Evolutionary conservation across 2,329 filamentous ascomycete genomes (phyloP).

Genomic region (Stemphylium vesicarium): DNA sequence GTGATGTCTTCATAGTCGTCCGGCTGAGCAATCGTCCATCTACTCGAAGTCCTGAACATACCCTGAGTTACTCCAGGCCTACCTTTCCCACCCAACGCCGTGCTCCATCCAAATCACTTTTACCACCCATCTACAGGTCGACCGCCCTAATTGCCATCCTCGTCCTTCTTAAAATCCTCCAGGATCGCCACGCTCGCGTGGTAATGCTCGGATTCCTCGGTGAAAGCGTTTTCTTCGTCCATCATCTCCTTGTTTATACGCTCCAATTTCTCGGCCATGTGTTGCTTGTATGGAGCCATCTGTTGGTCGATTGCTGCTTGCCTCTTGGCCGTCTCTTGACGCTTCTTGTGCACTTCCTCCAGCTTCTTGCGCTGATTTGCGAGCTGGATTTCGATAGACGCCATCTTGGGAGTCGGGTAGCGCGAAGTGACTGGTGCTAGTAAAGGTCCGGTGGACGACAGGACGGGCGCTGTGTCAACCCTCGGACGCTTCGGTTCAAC

Average conservation of each 20-base stretch:
- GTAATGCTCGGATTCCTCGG: conserved; percentile 25
- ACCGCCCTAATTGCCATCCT: background rate
- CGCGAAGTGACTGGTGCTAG: background rate
- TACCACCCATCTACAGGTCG: background rate
- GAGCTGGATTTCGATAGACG: conserved; percentile 18
- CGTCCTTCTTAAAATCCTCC: conserved; percentile 21
- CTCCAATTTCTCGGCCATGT: conserved; percentile 31
- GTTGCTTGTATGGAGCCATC: conserved; percentile 23
- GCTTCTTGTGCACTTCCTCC: conserved; percentile 19
- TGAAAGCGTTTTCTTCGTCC: conserved; percentile 20
- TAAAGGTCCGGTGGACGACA: background rate
- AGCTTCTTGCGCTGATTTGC: conserved; percentile 27
- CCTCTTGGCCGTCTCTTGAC: conserved; percentile 21
- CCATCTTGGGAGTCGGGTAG: conserved; percentile 2
- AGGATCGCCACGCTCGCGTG: conserved; percentile 24
- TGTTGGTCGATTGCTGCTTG: conserved; percentile 21
- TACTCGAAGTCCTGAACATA: background rate
- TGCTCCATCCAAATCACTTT: conserved; percentile 1
- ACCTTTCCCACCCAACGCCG: background rate
- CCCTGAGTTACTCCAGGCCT: conserved; percentile 4
- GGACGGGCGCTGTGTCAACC: background rate
- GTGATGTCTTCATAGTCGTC: background rate
- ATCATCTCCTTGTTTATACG: conserved; percentile 22
- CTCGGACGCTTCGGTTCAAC: conserved; percentile 21
- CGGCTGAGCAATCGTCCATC: background rate